A percentile compares a stretch with the other conserved stretches of the same genome.
These are phyloP conservation scores for Plasmopara halstedii DNA, from an alignment of 352 stramenopile genomes.

Conservation along the genomic window DNA sequence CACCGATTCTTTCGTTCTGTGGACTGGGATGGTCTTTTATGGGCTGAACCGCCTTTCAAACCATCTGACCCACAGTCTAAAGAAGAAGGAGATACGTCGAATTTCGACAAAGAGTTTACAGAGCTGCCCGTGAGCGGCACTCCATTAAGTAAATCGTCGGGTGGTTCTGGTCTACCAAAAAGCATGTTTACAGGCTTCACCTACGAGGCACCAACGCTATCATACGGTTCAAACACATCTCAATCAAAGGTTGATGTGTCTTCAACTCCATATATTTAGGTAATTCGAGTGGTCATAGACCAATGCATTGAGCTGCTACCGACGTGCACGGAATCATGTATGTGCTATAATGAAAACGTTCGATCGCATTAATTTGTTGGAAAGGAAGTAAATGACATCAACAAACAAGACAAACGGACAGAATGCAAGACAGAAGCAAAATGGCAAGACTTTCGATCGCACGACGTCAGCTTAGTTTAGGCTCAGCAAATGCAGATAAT, in stretches of 20 bases:
- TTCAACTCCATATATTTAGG: constrained; percentile 85
- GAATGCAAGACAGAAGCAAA: neutral
- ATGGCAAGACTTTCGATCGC: constrained; percentile 11
- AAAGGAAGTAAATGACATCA: constrained; percentile 1
- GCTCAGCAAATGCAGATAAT: constrained; percentile 18
- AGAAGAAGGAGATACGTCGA: constrained; percentile 81
- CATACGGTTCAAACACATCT: constrained; percentile 80
- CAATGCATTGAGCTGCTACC: neutral
- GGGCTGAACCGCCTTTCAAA: constrained; percentile 83
- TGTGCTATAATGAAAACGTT: constrained; percentile 7
- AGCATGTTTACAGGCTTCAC: constrained; percentile 86
- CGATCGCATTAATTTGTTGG: neutral
- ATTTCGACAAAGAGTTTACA: constrained; percentile 89
- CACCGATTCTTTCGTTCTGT: constrained; percentile 83
- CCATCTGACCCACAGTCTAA: constrained; percentile 78
- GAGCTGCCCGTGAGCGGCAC: constrained; percentile 77
- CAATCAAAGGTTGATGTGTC: constrained; percentile 82
- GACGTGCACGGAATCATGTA: constrained; percentile 9
- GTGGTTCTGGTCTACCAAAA: constrained; percentile 49
- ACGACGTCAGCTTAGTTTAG: constrained; percentile 1
- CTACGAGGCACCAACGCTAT: constrained; percentile 77
- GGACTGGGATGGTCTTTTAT: constrained; percentile 83
- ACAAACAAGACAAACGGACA: neutral
- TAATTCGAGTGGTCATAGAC: constrained; percentile 1
- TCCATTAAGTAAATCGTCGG: constrained; percentile 61